Percentiles rank a stretch among this genome's conserved stretches.
phyloP scores from a whole-genome alignment of 805 yeast genomes.

The Starmerella etchellsii region DNA sequence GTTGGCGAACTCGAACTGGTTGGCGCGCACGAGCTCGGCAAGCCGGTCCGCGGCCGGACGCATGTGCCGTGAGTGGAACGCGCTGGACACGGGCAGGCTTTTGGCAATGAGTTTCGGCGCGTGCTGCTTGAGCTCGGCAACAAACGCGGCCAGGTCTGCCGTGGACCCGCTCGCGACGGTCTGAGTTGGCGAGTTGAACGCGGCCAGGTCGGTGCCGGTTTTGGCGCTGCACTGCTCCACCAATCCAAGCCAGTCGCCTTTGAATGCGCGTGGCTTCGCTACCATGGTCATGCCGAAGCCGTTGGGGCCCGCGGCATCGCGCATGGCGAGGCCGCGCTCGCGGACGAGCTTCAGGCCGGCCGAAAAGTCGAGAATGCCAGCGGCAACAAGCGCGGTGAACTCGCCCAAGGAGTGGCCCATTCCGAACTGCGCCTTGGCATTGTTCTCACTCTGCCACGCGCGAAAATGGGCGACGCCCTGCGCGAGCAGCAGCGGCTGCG shows the following conservation, averaged over 20 bases:
- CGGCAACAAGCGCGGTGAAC: conserved; percentile 33
- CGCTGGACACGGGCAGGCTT: conserved; percentile 35
- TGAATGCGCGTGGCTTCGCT: conserved; percentile 9
- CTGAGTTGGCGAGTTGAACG: conserved; percentile 34
- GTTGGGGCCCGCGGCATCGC: conserved; percentile 21
- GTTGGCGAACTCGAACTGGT: conserved; percentile 7
- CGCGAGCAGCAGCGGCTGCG: conserved; percentile 43
- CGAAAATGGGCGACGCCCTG: conserved; percentile 29
- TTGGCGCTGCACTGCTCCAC: conserved; percentile 5
- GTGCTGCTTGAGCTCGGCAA: conserved; percentile 18
- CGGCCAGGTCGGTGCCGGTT: conserved; percentile 32
- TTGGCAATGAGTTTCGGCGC: conserved; percentile 23
- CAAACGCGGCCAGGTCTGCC: conserved; percentile 22
- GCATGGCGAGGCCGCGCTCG: conserved; percentile 36
- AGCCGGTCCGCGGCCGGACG: conserved; percentile 30
- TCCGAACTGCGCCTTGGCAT: conserved; percentile 14
- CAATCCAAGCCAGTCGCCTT: conserved; percentile 9
- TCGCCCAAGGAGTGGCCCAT: conserved; percentile 44
- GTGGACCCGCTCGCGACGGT: conserved; percentile 35
- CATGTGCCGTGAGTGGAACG: conserved; percentile 38
- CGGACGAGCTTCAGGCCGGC: conserved; percentile 35
- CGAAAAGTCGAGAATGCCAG: conserved; percentile 29
- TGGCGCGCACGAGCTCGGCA: conserved; percentile 16
- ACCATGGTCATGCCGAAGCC: conserved; percentile 18
- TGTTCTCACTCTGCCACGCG: conserved; percentile 7